Evolutionary conservation across 2,329 filamentous ascomycete genomes (phyloP), one percentile per base, ranked within the genome.

Genomic region (Ascosphaera aggregata): DNA sequence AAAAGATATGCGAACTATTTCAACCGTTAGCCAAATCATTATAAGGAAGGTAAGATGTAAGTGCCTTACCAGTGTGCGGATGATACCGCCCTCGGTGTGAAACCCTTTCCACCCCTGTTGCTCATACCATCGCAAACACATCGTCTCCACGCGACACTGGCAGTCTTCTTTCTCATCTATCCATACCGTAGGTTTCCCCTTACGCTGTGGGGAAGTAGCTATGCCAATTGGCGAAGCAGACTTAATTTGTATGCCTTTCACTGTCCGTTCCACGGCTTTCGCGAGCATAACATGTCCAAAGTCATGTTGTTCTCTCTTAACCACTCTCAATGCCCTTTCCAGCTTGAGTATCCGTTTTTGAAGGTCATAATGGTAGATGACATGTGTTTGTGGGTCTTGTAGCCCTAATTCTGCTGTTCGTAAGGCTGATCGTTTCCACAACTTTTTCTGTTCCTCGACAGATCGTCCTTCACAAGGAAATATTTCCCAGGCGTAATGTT

Each of bases 341-440:
- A 98, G 68, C 57, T 94, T 95, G 38, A 71, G 68, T n/a, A 94
- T 71, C 1, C 89, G 76, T 55, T 93, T 95, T 54, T 95, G 86
- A 4, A 98, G 62, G 49, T 95, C 86, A 50, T 92, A 82, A 52
- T 98, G 86, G 53, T 81, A 86, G 42, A 93, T 89, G 18, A 93
- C 58, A 55, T 98, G 89, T 42, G 86, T 92, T 41, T 89, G 69
- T 19, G 73, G 73, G 49, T 98, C 89, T 52, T 93, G 77, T 0
- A 98, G 65, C 1, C 81, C 89, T 32, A 69, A 63, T 55, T 93
- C 85, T 51, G 89, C 95, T 0, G 89, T 98, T 5, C 63, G 59
- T 3, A 80, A 63, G 0, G 89, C 81, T 16, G 74, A 66, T 7
- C 69, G 66, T 51, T 76, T 82, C 85, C 85, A 98, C 46, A 80